These are phyloP conservation scores for Fragaria iinumae DNA, from an alignment of 306 rosid species.

Conservation along the genomic window DNA sequence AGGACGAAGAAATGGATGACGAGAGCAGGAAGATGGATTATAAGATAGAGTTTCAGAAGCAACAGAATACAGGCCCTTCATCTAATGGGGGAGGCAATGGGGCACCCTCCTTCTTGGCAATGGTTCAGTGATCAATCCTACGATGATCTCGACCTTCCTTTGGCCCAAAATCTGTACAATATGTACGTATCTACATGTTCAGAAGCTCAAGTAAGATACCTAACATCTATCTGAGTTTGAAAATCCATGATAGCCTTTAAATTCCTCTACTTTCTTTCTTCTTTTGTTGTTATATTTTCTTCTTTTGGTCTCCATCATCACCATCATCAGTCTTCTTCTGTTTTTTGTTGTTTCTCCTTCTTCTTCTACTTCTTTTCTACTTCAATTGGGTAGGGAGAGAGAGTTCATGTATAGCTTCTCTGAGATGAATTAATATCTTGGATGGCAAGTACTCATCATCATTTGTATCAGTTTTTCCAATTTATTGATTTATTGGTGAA, in stretches of 20 bases:
- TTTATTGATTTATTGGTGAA: conserved; percentile 41
- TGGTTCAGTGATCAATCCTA: conserved; percentile 32
- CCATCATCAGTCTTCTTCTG: conserved; percentile 1
- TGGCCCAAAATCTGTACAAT: conserved; percentile 28
- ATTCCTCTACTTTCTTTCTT: neutral
- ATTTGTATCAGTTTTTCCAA: conserved; percentile 21
- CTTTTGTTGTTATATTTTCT: neutral
- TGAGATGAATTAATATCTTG: conserved; percentile 19
- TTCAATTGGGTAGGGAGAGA: conserved; percentile 5
- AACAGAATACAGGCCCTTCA: conserved; percentile 27
- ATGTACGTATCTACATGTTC: conserved; percentile 20
- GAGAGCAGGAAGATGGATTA: conserved; percentile 26
- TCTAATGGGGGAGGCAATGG: conserved; percentile 36
- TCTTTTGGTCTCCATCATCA: neutral
- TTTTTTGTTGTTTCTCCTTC: conserved; percentile 3
- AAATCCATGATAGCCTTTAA: conserved; percentile 13
- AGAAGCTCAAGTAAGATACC: conserved; percentile 20
- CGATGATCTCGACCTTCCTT: conserved; percentile 5
- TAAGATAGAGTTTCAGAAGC: conserved; percentile 42
- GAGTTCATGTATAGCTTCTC: conserved; percentile 16
- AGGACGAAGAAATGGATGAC: conserved; percentile 16
- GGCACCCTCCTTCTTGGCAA: conserved; percentile 36
- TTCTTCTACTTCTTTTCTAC: conserved; percentile 2
- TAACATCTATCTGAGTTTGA: conserved; percentile 1
- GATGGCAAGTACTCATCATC: conserved; percentile 6